Conservation (phyloP, 2,329 filamentous ascomycete species). For the Phialemoniopsis sp. region DNA sequence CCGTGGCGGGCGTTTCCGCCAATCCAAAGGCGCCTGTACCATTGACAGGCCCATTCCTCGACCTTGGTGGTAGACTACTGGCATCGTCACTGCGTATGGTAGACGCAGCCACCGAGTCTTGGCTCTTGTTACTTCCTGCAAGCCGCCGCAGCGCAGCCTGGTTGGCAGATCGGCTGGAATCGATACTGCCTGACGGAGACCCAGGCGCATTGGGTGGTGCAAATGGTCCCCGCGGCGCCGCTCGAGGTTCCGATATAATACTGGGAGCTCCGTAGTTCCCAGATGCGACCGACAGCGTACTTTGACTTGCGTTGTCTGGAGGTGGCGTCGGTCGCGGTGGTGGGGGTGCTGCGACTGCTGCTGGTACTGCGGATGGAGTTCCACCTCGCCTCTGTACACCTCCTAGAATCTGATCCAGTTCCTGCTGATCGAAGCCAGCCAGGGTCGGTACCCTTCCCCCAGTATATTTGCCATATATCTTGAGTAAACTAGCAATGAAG, state of each 20-base stretch:
- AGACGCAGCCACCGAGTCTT: constrained; percentile 51
- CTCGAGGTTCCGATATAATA: too few relatives aligned
- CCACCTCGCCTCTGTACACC: constrained; percentile 35
- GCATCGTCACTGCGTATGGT: constrained; percentile 47
- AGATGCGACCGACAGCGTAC: constrained; percentile 10
- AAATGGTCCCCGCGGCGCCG: constrained; percentile 4
- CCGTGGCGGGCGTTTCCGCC: constrained; percentile 16
- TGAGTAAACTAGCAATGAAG: constrained; percentile 93
- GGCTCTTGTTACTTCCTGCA: constrained; percentile 48
- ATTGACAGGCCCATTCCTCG: constrained; percentile 39
- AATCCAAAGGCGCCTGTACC: constrained; percentile 17
- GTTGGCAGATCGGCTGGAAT: constrained; percentile 38
- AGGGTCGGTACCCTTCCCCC: constrained; percentile 77
- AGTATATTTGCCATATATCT: constrained; percentile 96
- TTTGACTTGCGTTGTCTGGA: constrained; percentile 12
- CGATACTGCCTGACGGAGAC: constrained; percentile 48
- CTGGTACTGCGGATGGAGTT: constrained; percentile 10
- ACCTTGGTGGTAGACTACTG: constrained; percentile 42
- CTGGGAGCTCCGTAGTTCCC: constrained; percentile 8
- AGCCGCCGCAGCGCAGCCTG: constrained; percentile 41
- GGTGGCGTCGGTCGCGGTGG: constrained; percentile 6
- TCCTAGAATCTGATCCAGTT: constrained; percentile 72
- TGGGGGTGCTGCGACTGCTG: not conserved
- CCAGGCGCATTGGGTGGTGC: constrained; percentile 23
- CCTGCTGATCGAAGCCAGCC: constrained; percentile 74